phyloP scores from a whole-genome alignment of 2,329 filamentous ascomycete species.

The Exophiala sp. region DNA sequence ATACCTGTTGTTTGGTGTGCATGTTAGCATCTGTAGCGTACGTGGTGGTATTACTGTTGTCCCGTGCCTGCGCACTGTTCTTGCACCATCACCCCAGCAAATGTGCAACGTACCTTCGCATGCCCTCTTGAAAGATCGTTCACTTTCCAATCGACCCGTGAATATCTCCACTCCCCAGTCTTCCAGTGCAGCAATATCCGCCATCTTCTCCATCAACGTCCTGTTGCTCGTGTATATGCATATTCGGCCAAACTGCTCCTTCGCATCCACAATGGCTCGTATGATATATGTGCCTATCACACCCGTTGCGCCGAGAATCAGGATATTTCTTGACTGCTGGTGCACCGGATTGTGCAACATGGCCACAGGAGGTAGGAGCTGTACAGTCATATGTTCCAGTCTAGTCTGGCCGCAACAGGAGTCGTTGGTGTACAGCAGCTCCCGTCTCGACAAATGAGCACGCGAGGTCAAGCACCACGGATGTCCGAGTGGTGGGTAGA shows the following conservation, averaged over 20 bases:
- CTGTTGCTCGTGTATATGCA: constrained; percentile 56
- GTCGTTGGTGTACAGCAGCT: neutral
- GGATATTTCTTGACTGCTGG: constrained; percentile 39
- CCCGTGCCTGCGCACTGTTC: neutral
- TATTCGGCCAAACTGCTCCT: constrained; percentile 48
- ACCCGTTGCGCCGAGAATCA: constrained; percentile 54
- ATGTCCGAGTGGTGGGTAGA: constrained; percentile 2
- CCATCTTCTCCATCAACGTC: constrained; percentile 50
- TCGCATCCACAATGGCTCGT: constrained; percentile 44
- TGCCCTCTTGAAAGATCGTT: constrained; percentile 53
- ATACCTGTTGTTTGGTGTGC: constrained; percentile 36
- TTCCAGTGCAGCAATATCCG: constrained; percentile 48
- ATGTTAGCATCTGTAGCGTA: neutral
- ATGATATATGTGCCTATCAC: constrained; percentile 52
- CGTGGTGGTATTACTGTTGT: neutral
- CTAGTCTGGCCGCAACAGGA: neutral
- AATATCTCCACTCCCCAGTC: constrained; percentile 52
- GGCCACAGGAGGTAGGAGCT: constrained; percentile 1
- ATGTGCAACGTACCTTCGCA: constrained; percentile 44
- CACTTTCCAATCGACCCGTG: constrained; percentile 53
- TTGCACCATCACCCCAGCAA: neutral
- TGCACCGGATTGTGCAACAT: constrained; percentile 21
- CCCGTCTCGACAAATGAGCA: neutral
- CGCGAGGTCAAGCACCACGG: neutral
- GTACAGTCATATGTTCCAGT: neutral